phyloP scores from a whole-genome alignment of 352 stramenopile species.

The Pythium apleroticum region DNA sequence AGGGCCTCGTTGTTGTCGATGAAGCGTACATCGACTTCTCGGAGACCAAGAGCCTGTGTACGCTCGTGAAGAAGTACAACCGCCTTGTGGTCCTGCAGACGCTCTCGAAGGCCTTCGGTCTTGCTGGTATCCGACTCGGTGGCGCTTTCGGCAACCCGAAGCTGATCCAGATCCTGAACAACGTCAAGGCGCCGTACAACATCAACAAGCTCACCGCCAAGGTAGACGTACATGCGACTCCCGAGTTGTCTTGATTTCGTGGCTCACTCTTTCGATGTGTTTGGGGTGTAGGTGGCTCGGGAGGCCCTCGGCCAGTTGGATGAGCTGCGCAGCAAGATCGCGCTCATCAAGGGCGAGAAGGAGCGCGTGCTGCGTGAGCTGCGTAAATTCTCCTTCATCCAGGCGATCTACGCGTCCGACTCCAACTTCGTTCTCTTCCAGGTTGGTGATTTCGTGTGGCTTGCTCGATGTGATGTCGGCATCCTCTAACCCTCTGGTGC shows the following conservation, averaged over 20 bases:
- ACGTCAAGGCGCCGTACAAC: slow-evolving; percentile 99
- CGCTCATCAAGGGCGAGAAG: slow-evolving; percentile 84
- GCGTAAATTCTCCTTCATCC: slow-evolving; percentile 90
- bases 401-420: slow-evolving; percentile 93
- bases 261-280: not conserved
- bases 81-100: slow-evolving; percentile 98
- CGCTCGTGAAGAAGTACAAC: slow-evolving; percentile 91
- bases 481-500: not conserved
- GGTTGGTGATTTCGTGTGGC: slow-evolving; percentile 33
- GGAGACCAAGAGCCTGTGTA: slow-evolving; percentile 67
- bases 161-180: slow-evolving; percentile 98
- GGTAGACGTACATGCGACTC: slow-evolving; percentile 21
- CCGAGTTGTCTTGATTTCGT: not conserved
- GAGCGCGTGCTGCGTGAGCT: slow-evolving; percentile 78
- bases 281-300: slow-evolving; percentile 40
- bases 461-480: too few species aligned
- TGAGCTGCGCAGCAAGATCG: slow-evolving; percentile 60
- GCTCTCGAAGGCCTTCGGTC: slow-evolving; percentile 97
- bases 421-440: slow-evolving; percentile 98
- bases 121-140: slow-evolving; percentile 94
- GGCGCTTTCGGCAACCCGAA: slow-evolving; percentile 90
- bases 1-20: slow-evolving; percentile 97
- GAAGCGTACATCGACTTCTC: slow-evolving; percentile 99
- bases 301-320: slow-evolving; percentile 64
- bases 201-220: slow-evolving; percentile 96